Percentiles rank a stretch among this genome's conserved stretches.
Evolutionary conservation across 2,329 filamentous ascomycete species (phyloP).

Genomic region (Ascochyta pisi): DNA sequence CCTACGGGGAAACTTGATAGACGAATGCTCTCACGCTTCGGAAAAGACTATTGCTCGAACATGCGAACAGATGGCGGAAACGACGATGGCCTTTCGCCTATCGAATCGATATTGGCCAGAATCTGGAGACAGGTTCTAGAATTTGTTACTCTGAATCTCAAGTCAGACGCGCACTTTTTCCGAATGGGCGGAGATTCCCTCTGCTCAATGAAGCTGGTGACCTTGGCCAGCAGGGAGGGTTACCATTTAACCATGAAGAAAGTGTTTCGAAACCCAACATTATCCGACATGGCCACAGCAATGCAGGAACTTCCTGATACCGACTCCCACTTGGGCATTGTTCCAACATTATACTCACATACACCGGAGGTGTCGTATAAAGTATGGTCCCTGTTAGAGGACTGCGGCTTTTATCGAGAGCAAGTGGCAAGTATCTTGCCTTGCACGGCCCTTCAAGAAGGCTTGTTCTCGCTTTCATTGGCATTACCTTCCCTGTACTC

Average conservation of each 20-base stretch:
- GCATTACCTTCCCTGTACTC: neutral
- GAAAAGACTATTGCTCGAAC: neutral
- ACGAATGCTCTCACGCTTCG: conserved; percentile 1
- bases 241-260: conserved; percentile 9
- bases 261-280: conserved; percentile 15
- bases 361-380: neutral
- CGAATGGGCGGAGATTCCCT: conserved; percentile 24
- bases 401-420: neutral
- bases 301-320: neutral
- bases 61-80: neutral
- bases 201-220: conserved; percentile 17
- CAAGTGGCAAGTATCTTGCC: conserved; percentile 9
- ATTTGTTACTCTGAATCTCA: conserved; percentile 1
- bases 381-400: neutral
- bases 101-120: neutral
- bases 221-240: conserved; percentile 11
- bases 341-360: neutral
- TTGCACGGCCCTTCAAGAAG: conserved; percentile 18
- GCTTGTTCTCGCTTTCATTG: conserved; percentile 47
- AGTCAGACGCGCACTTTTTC: conserved; percentile 19
- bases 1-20: conserved; percentile 2
- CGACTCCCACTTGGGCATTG: neutral
- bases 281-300: neutral
- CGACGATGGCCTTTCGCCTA: neutral
- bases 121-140: conserved; percentile 3